phyloP scores from a whole-genome alignment of 345 rosid species.

The Hibiscus trionum region DNA sequence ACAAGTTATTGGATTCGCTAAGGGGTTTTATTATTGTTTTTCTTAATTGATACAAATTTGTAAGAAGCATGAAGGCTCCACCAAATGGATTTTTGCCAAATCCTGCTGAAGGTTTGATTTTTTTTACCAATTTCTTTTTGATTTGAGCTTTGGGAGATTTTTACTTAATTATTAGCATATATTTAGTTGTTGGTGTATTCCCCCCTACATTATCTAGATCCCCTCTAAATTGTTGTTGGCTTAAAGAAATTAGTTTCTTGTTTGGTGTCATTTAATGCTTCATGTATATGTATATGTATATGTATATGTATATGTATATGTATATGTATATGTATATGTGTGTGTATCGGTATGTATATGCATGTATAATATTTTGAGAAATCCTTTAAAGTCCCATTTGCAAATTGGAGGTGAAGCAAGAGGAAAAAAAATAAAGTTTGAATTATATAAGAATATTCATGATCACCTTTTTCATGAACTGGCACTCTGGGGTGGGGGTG shows the following conservation, averaged over 20 bases:
- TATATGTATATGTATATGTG: too few relatives aligned
- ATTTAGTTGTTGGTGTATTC: background rate
- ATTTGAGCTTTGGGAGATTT: background rate
- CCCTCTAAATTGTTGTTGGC: slow-evolving; percentile 3
- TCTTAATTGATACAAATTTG: slow-evolving; percentile 1
- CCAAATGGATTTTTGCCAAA: slow-evolving; percentile 65
- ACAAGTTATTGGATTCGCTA: slow-evolving; percentile 14
- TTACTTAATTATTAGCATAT: background rate
- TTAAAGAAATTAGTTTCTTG: background rate
- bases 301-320: too few relatives aligned
- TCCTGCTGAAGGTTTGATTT: background rate
- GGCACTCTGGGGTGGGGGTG: background rate
- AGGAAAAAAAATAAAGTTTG: background rate
- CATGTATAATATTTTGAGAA: too few relatives aligned
- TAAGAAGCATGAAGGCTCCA: slow-evolving; percentile 68
- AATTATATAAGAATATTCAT: slow-evolving; percentile 1
- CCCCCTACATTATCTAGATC: background rate
- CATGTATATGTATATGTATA: background rate
- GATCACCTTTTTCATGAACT: background rate
- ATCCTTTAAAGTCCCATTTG: background rate
- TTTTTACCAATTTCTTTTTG: background rate
- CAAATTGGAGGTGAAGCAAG: slow-evolving; percentile 5
- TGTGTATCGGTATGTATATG: too few relatives aligned
- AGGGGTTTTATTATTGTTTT: background rate
- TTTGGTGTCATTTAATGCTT: background rate